phyloP scores from a whole-genome alignment of 306 rosid species.

The Vigna radiata region DNA sequence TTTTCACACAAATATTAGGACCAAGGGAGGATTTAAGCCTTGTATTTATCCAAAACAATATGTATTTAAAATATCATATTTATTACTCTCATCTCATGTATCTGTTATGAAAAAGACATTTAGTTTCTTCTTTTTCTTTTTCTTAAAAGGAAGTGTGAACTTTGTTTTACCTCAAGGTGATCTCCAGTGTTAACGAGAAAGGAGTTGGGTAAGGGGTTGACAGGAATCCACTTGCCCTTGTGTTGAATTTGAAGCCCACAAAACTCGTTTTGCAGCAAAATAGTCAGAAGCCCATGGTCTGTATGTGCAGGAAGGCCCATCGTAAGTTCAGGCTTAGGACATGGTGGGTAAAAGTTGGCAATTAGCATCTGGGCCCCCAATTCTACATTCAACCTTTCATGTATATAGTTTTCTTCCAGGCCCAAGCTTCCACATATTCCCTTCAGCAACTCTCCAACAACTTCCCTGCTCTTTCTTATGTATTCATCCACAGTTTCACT shows the following conservation, averaged over 20 bases:
- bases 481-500: slow-evolving; percentile 54
- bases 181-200: slow-evolving; percentile 58
- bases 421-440: slow-evolving; percentile 62
- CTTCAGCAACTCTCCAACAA: slow-evolving; percentile 51
- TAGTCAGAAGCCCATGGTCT: slow-evolving; percentile 63
- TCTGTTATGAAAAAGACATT: too few relatives aligned
- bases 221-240: slow-evolving; percentile 51
- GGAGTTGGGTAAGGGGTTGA: slow-evolving; percentile 60
- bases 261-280: slow-evolving; percentile 52
- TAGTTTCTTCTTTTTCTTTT: too few relatives aligned
- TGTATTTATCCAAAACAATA: too few relatives aligned
- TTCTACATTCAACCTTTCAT: slow-evolving; percentile 38
- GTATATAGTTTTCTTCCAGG: slow-evolving; percentile 47
- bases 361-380: slow-evolving; percentile 46
- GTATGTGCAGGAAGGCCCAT: slow-evolving; percentile 69
- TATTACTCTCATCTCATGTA: too few relatives aligned
- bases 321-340: slow-evolving; percentile 61
- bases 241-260: slow-evolving; percentile 65
- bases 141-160: neutral
- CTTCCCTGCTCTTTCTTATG: slow-evolving; percentile 36
- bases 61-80: too few relatives aligned
- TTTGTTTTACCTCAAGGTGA: slow-evolving; percentile 66
- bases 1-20: too few relatives aligned
- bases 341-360: slow-evolving; percentile 63
- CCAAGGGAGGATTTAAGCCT: too few relatives aligned